These are phyloP conservation scores for Macroventuria anomochaeta DNA, from an alignment of 2,329 filamentous ascomycete species.

Conservation along the genomic window DNA sequence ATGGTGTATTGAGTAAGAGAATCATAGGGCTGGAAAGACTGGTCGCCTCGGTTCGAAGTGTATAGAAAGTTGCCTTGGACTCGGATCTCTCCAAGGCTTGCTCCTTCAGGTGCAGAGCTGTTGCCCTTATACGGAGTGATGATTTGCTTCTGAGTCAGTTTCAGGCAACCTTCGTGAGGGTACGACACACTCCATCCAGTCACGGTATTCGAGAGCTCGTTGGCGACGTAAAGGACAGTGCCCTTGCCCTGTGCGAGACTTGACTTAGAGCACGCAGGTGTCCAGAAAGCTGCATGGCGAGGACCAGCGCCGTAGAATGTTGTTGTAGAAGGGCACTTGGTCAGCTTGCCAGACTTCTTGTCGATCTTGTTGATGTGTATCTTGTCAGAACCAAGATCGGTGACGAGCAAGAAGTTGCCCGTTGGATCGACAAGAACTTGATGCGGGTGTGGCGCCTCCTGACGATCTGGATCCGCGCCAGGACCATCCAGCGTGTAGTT, in stretches of 20 bases:
- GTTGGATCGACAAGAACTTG: constrained; percentile 59
- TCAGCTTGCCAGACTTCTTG: constrained; percentile 54
- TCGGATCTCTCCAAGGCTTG: constrained; percentile 44
- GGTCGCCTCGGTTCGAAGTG: constrained; percentile 46
- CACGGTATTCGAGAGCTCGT: constrained; percentile 46
- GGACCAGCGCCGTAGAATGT: constrained; percentile 59
- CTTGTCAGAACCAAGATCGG: constrained; percentile 63
- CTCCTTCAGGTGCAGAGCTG: constrained; percentile 33
- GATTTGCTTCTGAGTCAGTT: constrained; percentile 40
- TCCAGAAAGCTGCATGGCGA: constrained; percentile 62
- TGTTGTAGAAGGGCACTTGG: constrained; percentile 53
- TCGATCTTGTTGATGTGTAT: constrained; percentile 63
- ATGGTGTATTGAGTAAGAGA: constrained; percentile 48
- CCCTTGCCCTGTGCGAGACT: constrained; percentile 23
- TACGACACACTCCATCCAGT: constrained; percentile 43
- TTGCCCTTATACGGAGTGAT: constrained; percentile 44
- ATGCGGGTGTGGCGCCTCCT: constrained; percentile 64
- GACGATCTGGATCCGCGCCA: constrained; percentile 57
- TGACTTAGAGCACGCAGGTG: constrained; percentile 28
- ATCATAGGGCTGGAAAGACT: constrained; percentile 44
- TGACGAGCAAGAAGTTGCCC: constrained; percentile 58
- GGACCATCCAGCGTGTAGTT: constrained; percentile 43
- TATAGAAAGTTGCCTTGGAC: constrained; percentile 46
- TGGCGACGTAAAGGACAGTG: constrained; percentile 43
- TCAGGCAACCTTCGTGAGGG: constrained; percentile 40